phyloP scores from a whole-genome alignment of 1,284 basidiomycete genomes.

The Ganoderma lingzhi region DNA sequence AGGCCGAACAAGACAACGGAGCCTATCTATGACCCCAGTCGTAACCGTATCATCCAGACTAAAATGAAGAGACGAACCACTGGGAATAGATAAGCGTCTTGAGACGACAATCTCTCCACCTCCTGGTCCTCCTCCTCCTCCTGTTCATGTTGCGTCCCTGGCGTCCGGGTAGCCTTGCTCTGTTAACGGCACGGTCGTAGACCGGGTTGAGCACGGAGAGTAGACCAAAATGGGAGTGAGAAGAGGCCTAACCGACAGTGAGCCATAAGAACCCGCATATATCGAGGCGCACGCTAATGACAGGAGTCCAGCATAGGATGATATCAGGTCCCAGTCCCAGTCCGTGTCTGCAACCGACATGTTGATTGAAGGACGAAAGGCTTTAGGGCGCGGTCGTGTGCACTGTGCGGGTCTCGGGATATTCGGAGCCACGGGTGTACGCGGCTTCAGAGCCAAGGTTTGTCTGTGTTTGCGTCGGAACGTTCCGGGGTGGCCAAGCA shows the following conservation, averaged over 20 bases:
- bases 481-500: slow-evolving; percentile 12
- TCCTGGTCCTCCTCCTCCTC: slow-evolving; percentile 53
- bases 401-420: too few species aligned
- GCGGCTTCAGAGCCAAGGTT: slow-evolving; percentile 30
- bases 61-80: too few species aligned
- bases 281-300: background rate
- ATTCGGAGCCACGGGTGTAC: background rate
- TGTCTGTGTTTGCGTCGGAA: slow-evolving; percentile 28
- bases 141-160: slow-evolving; percentile 40
- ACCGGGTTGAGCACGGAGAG: too few species aligned
- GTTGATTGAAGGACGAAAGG: background rate
- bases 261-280: background rate
- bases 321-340: slow-evolving; percentile 48
- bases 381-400: too few species aligned
- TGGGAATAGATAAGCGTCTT: too few species aligned
- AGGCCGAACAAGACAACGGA: background rate
- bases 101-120: too few species aligned
- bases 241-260: background rate
- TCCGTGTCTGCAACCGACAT: slow-evolving; percentile 42
- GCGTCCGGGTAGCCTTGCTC: too few species aligned
- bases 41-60: background rate
- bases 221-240: background rate
- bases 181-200: too few species aligned
- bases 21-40: background rate
- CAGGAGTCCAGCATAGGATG: background rate